A percentile compares a stretch with the other conserved stretches of the same genome.
These are phyloP conservation scores for Arthroderma sp. DNA, from an alignment of 2,329 filamentous ascomycete species.

Conservation along the genomic window DNA sequence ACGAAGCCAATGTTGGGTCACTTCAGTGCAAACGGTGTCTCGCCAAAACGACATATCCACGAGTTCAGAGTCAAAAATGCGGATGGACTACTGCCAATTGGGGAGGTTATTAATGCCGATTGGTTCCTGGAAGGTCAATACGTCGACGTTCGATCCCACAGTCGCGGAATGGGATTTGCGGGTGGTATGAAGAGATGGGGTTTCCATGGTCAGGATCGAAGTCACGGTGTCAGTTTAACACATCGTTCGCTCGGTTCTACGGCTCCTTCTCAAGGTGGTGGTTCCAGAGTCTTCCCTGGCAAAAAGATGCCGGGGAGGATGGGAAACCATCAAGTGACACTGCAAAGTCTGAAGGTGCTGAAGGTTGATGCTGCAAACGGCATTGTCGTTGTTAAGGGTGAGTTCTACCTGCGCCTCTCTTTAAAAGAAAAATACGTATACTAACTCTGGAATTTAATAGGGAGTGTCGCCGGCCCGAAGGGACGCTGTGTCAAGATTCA, in stretches of 20 bases:
- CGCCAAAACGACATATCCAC: slow-evolving; percentile 68
- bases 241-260: slow-evolving; percentile 86
- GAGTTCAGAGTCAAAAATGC: slow-evolving; percentile 77
- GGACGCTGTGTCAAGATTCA: slow-evolving; percentile 72
- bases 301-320: slow-evolving; percentile 98
- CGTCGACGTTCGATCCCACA: slow-evolving; percentile 70
- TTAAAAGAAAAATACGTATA: background rate
- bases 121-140: slow-evolving; percentile 88
- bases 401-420: slow-evolving; percentile 14
- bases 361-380: slow-evolving; percentile 79
- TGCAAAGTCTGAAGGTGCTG: slow-evolving; percentile 83
- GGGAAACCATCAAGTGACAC: slow-evolving; percentile 77
- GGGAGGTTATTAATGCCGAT: slow-evolving; percentile 63
- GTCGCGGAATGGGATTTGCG: slow-evolving; percentile 81
- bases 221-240: slow-evolving; percentile 89
- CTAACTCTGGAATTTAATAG: slow-evolving; percentile 24
- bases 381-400: slow-evolving; percentile 76
- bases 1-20: slow-evolving; percentile 77
- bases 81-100: slow-evolving; percentile 62
- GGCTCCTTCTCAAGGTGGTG: slow-evolving; percentile 80
- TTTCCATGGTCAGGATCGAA: slow-evolving; percentile 76
- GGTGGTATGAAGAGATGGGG: slow-evolving; percentile 97
- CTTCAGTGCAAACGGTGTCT: slow-evolving; percentile 68
- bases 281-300: slow-evolving; percentile 81
- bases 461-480: slow-evolving; percentile 74